phyloP scores from a whole-genome alignment of 148 eudicot species.

The Gaultheria prostrata region DNA sequence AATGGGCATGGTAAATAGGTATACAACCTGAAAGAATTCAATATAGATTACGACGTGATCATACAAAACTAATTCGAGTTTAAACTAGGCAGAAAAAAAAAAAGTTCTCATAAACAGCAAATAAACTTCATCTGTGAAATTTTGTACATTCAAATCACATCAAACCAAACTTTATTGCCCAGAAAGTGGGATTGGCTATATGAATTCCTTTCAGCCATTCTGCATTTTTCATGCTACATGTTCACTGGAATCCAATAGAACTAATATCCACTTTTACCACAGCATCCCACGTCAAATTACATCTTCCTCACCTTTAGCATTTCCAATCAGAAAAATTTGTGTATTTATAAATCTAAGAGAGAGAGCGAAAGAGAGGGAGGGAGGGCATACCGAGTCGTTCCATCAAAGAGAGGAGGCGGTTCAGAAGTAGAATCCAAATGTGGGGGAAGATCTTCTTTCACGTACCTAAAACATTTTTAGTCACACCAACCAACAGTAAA shows the following conservation, averaged over 20 bases:
- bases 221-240: no score
- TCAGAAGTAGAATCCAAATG: slow-evolving; percentile 50
- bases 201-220: not conserved
- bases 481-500: not conserved
- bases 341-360: not conserved
- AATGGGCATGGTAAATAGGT: slow-evolving; percentile 52
- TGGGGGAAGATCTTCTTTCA: slow-evolving; percentile 44
- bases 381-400: slow-evolving; percentile 51
- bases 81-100: not conserved
- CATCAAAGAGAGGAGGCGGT: slow-evolving; percentile 69
- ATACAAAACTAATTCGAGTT: not conserved
- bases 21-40: slow-evolving; percentile 44
- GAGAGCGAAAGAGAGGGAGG: not conserved
- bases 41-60: not conserved
- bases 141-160: not conserved
- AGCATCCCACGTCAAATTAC: no score
- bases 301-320: no score
- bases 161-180: not conserved
- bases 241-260: no score
- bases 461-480: slow-evolving; percentile 17
- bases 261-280: no score
- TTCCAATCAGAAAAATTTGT: no score
- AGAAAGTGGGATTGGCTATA: not conserved
- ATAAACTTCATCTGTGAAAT: not conserved
- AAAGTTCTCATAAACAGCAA: not conserved